These are phyloP conservation scores for Fusarium proliferatum DNA, from an alignment of 2,329 filamentous ascomycete species.

Conservation along the genomic window DNA sequence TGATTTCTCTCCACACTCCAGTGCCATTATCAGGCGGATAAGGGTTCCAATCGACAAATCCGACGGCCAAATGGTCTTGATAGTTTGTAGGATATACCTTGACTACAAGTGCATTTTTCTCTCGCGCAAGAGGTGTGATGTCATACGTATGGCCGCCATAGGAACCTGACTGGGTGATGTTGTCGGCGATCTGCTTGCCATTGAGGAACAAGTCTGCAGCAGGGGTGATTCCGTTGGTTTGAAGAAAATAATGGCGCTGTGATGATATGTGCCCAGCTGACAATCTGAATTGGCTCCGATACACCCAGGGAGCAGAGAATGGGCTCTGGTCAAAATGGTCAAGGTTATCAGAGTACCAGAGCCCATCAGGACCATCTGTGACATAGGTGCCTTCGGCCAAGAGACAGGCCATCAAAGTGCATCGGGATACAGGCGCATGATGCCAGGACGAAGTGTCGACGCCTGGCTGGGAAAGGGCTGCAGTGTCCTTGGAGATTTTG, in stretches of 20 bases:
- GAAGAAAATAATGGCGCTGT: neutral
- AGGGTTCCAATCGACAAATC: neutral
- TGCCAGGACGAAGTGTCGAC: neutral
- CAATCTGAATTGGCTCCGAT: neutral
- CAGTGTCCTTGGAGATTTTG: neutral
- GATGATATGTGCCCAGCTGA: neutral
- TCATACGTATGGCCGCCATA: neutral
- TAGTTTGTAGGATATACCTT: neutral
- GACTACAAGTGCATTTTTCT: neutral
- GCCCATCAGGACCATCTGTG: neutral
- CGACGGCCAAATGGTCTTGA: neutral
- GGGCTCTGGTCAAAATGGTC: neutral
- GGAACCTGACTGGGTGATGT: neutral
- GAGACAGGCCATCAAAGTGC: neutral
- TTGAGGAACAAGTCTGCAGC: neutral
- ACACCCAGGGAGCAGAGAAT: neutral
- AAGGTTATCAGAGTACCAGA: neutral
- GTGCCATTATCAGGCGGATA: neutral
- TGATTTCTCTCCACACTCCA: neutral
- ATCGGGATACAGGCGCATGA: neutral
- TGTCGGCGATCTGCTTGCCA: neutral
- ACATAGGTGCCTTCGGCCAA: neutral
- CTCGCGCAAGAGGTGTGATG: neutral
- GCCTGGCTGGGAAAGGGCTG: neutral
- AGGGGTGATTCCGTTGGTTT: neutral